phyloP scores from a whole-genome alignment of 371 early-diverging fungal species.

The Mortierella sp. region DNA sequence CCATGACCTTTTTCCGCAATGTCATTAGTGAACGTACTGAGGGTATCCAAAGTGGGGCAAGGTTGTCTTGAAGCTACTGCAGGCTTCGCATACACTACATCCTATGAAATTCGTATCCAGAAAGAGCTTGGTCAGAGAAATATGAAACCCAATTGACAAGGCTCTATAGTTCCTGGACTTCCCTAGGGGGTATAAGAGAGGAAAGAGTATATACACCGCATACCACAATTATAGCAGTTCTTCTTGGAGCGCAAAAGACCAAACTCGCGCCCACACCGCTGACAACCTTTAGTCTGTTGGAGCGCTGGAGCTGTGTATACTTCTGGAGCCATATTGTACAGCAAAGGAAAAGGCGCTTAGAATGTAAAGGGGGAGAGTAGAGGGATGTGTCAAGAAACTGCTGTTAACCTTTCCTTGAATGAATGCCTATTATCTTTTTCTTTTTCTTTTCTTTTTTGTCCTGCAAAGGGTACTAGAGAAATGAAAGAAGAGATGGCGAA shows the following conservation, averaged over 20 bases:
- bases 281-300: not conserved
- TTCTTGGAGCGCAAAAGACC: conserved; percentile 5
- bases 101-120: conserved; percentile 18
- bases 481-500: too few relatives aligned
- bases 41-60: conserved; percentile 32
- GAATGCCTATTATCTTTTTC: too few relatives aligned
- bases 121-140: not conserved
- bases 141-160: not conserved
- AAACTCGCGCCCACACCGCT: conserved; percentile 10
- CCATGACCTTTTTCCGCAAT: not conserved
- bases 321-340: not conserved
- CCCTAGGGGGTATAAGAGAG: not conserved
- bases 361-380: not conserved
- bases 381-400: not conserved
- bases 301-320: not conserved
- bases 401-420: too few relatives aligned
- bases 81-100: conserved; percentile 22
- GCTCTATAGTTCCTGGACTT: not conserved
- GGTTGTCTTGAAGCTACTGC: conserved; percentile 31
- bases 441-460: not conserved
- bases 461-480: too few relatives aligned
- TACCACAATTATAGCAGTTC: conserved; percentile 43
- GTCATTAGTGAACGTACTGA: conserved; percentile 5
- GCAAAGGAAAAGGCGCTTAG: not conserved
- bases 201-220: not conserved